Percentiles rank a stretch among this genome's conserved stretches.
These are phyloP conservation scores for Boletus sp. DNA, from an alignment of 768 basidiomycete genomes.

Conservation along the genomic window DNA sequence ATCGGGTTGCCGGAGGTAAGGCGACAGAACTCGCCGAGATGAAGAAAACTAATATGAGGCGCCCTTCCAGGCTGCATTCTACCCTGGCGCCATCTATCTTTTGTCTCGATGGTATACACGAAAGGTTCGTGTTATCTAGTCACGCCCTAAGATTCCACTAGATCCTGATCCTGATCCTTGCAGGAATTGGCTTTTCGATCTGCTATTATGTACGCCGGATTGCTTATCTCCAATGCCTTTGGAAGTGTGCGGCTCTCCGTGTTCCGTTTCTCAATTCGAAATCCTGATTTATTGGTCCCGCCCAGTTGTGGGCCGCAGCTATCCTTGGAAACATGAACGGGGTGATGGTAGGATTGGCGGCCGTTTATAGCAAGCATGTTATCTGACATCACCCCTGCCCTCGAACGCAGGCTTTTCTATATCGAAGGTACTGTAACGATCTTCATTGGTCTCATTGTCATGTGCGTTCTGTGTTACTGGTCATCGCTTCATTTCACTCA, in stretches of 20 bases:
- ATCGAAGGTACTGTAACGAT: conserved; percentile 71
- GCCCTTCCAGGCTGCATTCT: conserved; percentile 50
- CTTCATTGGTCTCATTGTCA: conserved; percentile 50
- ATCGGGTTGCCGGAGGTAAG: conserved; percentile 60
- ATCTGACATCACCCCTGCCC: not conserved
- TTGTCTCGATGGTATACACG: conserved; percentile 28
- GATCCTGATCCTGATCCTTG: not conserved
- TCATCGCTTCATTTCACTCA: not conserved
- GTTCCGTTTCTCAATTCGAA: not conserved
- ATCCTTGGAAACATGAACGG: conserved; percentile 71
- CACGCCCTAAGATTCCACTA: not conserved
- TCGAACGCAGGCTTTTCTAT: conserved; percentile 57
- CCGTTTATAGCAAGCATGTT: not conserved
- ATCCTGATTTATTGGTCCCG: not conserved
- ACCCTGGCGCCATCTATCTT: conserved; percentile 53
- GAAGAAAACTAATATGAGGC: not conserved
- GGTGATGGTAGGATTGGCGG: conserved; percentile 41
- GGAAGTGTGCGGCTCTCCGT: conserved; percentile 46
- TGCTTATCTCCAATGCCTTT: conserved; percentile 64
- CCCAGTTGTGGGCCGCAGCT: conserved; percentile 70
- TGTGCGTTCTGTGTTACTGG: conserved; percentile 34
- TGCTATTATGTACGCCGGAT: conserved; percentile 56
- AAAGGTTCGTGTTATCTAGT: conserved; percentile 8
- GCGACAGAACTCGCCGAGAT: not conserved
- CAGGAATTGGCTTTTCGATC: conserved; percentile 65